phyloP scores from a whole-genome alignment of 2,329 filamentous ascomycete species.

The Claviceps sp. region DNA sequence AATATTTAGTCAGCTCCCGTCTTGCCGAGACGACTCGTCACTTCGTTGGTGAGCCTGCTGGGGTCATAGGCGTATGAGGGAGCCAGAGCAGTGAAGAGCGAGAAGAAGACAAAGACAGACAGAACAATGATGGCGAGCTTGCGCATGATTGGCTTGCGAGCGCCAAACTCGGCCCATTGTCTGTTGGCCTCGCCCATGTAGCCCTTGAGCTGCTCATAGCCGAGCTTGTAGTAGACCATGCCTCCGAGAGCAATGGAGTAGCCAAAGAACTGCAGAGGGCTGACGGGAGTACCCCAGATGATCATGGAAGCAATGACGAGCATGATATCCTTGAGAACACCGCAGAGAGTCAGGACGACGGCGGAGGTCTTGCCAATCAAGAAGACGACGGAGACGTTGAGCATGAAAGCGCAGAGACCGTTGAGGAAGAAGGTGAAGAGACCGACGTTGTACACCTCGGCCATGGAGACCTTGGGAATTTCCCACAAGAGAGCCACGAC shows the following conservation, averaged over 20 bases:
- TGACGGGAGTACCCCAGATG: slow-evolving; percentile 67
- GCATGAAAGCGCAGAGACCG: slow-evolving; percentile 63
- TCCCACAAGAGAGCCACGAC: slow-evolving; percentile 61
- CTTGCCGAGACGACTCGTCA: slow-evolving; percentile 36
- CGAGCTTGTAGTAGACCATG: slow-evolving; percentile 75
- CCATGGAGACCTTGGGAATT: slow-evolving; percentile 53
- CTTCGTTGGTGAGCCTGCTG: slow-evolving; percentile 32
- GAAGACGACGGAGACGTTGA: slow-evolving; percentile 80
- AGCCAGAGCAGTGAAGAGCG: slow-evolving; percentile 55
- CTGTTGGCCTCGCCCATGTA: slow-evolving; percentile 60
- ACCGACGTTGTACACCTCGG: slow-evolving; percentile 61
- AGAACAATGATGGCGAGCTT: slow-evolving; percentile 60
- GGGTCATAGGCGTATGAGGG: slow-evolving; percentile 47
- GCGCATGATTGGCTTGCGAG: slow-evolving; percentile 60
- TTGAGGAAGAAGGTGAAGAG: slow-evolving; percentile 61
- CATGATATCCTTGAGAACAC: slow-evolving; percentile 79
- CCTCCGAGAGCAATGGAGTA: slow-evolving; percentile 69
- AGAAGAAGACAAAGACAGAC: slow-evolving; percentile 50
- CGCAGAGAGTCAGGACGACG: slow-evolving; percentile 73
- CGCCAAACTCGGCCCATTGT: slow-evolving; percentile 78
- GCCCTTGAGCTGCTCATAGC: slow-evolving; percentile 69
- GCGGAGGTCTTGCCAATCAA: slow-evolving; percentile 80
- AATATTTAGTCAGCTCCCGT: slow-evolving; percentile 8
- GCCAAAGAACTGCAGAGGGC: slow-evolving; percentile 66
- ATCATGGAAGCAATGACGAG: slow-evolving; percentile 68